Conservation (phyloP, 129 eudicot genomes). For the Chrysanthemum lavandulifolium region DNA sequence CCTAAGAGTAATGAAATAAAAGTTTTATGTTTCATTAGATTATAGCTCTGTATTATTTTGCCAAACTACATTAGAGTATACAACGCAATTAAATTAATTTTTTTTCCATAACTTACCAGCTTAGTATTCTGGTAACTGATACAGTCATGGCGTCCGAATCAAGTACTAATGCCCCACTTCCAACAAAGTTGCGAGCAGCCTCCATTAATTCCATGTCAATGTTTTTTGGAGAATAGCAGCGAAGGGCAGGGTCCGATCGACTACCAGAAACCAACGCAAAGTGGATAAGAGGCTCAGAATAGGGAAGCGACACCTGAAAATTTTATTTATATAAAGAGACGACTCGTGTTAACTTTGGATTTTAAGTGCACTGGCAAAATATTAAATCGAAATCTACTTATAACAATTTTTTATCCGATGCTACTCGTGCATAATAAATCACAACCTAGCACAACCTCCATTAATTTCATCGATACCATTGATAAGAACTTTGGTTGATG, state of each 20-base stretch:
- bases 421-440: background rate
- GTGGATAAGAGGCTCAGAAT: constrained; percentile 69
- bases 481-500: too few relatives aligned
- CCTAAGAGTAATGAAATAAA: too few relatives aligned
- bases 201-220: constrained; percentile 59
- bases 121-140: constrained; percentile 50
- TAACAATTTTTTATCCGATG: background rate
- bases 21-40: too few relatives aligned
- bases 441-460: background rate
- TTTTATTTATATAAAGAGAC: constrained; percentile 5
- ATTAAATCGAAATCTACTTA: background rate
- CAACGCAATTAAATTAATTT: background rate
- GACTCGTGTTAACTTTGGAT: background rate
- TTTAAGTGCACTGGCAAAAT: background rate
- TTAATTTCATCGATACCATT: too few relatives aligned
- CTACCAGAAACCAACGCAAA: constrained; percentile 61
- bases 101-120: constrained; percentile 44
- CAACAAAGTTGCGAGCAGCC: constrained; percentile 50
- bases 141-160: constrained; percentile 47
- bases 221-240: constrained; percentile 68
- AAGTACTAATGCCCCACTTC: constrained; percentile 51
- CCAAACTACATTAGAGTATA: background rate
- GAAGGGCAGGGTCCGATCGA: constrained; percentile 66
- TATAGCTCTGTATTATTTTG: background rate
- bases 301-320: constrained; percentile 56